Conservation (phyloP, 345 rosid species). For the Dimocarpus longan region DNA sequence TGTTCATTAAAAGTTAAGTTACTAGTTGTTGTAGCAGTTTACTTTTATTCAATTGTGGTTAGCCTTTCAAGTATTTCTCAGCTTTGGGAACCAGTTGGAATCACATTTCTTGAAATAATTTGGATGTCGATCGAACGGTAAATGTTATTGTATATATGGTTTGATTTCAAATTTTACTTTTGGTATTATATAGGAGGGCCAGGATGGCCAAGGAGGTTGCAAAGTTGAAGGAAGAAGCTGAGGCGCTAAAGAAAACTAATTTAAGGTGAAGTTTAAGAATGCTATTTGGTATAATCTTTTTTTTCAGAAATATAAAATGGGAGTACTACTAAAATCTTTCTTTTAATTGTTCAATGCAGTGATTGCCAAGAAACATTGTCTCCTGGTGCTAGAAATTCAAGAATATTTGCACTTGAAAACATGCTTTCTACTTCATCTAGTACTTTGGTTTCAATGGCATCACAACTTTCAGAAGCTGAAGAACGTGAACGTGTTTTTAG, state of each 20-base stretch:
- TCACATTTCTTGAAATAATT: not conserved
- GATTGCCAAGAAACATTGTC: constrained; percentile 63
- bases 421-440: constrained; percentile 92
- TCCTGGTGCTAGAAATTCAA: constrained; percentile 95
- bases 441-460: constrained; percentile 92
- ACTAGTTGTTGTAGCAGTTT: not conserved
- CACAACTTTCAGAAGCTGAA: constrained; percentile 97
- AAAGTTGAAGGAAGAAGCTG: constrained; percentile 76
- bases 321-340: not conserved
- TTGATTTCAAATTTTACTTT: constrained; percentile 21
- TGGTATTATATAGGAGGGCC: constrained; percentile 67
- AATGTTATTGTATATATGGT: not conserved
- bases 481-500: constrained; percentile 85
- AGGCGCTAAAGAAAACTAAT: constrained; percentile 53
- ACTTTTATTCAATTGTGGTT: not conserved
- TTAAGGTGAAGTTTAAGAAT: constrained; percentile 48
- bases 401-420: constrained; percentile 92
- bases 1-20: not conserved
- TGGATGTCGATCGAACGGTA: not conserved
- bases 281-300: not conserved
- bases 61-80: not conserved
- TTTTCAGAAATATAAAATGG: not conserved
- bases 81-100: not conserved
- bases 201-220: constrained; percentile 89
- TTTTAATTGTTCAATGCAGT: constrained; percentile 43